These are phyloP conservation scores for Panicum miliaceum DNA, from an alignment of 176 grass and related monocot species.

Conservation along the genomic window DNA sequence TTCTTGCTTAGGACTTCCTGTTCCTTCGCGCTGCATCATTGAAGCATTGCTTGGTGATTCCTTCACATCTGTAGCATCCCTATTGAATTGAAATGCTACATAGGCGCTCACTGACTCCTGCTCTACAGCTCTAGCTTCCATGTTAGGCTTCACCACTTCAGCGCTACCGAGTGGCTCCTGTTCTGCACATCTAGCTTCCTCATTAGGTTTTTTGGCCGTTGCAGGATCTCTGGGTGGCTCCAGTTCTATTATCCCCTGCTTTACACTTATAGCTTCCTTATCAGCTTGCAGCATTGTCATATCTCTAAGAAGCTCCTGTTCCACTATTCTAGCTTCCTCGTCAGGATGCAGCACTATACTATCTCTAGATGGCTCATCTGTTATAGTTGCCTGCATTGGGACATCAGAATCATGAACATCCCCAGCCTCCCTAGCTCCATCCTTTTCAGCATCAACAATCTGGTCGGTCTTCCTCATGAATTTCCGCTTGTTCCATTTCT, in stretches of 20 bases:
- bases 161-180: background rate
- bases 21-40: conserved; percentile 3
- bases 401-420: conserved; percentile 38
- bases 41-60: background rate
- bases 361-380: background rate
- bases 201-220: background rate
- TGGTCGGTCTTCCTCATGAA: conserved; percentile 50
- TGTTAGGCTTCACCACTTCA: background rate
- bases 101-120: background rate
- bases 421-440: conserved; percentile 40
- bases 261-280: background rate
- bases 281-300: conserved; percentile 4
- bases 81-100: background rate
- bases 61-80: conserved; percentile 6
- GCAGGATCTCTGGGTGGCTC: conserved; percentile 24
- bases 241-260: background rate
- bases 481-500: conserved; percentile 76
- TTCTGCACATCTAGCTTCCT: conserved; percentile 11
- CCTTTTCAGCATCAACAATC: conserved; percentile 37
- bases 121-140: conserved; percentile 7
- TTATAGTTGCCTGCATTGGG: conserved; percentile 12
- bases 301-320: background rate
- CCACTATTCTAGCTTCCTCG: conserved; percentile 25
- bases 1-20: background rate
- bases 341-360: conserved; percentile 13